Percentiles rank a stretch among this genome's conserved stretches.
Evolutionary conservation across 176 grass and related monocot genomes (phyloP).

Genomic region (Eragrostis nindensis): DNA sequence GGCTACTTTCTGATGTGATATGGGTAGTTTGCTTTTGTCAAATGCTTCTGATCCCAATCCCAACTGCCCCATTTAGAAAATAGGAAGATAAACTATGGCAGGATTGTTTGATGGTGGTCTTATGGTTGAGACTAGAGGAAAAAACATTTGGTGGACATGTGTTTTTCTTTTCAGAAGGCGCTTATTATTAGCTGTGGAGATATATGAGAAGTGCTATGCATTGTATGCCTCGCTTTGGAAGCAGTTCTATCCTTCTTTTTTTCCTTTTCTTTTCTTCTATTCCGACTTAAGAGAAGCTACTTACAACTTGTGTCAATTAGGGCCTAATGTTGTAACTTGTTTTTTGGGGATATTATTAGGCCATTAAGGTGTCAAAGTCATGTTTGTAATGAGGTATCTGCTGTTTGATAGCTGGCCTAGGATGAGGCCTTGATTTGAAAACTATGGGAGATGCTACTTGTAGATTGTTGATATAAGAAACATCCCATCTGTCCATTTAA

Average conservation of each 20-base stretch:
- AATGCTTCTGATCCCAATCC: slow-evolving; percentile 46
- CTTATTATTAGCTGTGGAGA: slow-evolving; percentile 24
- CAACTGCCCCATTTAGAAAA: slow-evolving; percentile 43
- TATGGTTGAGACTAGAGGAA: slow-evolving; percentile 40
- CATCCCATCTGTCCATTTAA: not conserved
- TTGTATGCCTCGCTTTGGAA: slow-evolving; percentile 40
- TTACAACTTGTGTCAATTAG: slow-evolving; percentile 6
- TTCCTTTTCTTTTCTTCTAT: not conserved
- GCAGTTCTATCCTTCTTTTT: slow-evolving; percentile 16
- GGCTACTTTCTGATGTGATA: slow-evolving; percentile 29
- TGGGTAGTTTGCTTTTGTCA: slow-evolving; percentile 40
- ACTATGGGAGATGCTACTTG: not conserved
- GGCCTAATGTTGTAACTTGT: not conserved
- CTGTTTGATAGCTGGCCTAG: slow-evolving; percentile 28
- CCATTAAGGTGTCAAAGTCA: not conserved
- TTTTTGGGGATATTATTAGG: slow-evolving; percentile 20
- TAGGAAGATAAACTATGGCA: slow-evolving; percentile 10
- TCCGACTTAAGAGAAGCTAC: not conserved
- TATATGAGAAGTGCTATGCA: slow-evolving; percentile 25
- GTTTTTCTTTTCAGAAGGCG: slow-evolving; percentile 33
- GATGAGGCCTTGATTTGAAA: slow-evolving; percentile 29
- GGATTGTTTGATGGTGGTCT: slow-evolving; percentile 18
- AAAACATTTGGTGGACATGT: slow-evolving; percentile 43
- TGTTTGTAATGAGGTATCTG: slow-evolving; percentile 3
- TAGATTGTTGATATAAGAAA: slow-evolving; percentile 4